Evolutionary conservation across 1,284 basidiomycete species (phyloP), one percentile per base, ranked within the genome.

Genomic region (Moesziomyces globuligerus): DNA sequence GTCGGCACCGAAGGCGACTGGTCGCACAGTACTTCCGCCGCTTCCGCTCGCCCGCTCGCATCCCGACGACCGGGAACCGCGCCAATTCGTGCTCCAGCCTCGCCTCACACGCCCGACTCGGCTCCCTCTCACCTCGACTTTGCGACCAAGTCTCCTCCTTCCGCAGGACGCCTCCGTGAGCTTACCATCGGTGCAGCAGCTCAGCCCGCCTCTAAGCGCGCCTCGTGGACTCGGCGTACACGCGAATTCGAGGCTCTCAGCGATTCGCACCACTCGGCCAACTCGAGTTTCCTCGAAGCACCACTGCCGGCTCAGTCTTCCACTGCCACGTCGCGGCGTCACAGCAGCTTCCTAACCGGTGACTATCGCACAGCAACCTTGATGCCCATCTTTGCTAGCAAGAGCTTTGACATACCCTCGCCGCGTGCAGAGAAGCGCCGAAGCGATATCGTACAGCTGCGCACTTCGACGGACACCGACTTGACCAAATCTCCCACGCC

Each of bases 291-390:
- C 17, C 54, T 60, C 3, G 48, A 51, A 26, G 41, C 68, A 3
- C 49, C 58, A 17, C 47, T 57, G 7, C 43, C 38, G 17, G 29
- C 43, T 26, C 21, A 45, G 26, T 20, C 40, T 4, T 45, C 67
- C 10, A 50, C 38, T 2, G 28, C 47, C 29, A 52, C 60, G 20
- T 71, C 67, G 29, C 52, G 67, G 9, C 51, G 67, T 25, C 67
- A 71, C 52, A 71, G 67, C 57, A 71, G 67, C 41, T 65, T 71
- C 39, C 47, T 71, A 6, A 32, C 46, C 6, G 61, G 61, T 21
- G 67, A 71, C 8, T 54, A 53, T 29, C 47, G 56, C 5, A 45
- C 57, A 8, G 48, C 44, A 20, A 40, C 53, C n/a, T 26, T 49
- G 34, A 60, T 71, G 29, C 67, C 67, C 20, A 48, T 71, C 44